Evolutionary conservation across 306 rosid species (phyloP), one percentile per base, ranked within the genome.

Genomic region (Rosa multiflora): DNA sequence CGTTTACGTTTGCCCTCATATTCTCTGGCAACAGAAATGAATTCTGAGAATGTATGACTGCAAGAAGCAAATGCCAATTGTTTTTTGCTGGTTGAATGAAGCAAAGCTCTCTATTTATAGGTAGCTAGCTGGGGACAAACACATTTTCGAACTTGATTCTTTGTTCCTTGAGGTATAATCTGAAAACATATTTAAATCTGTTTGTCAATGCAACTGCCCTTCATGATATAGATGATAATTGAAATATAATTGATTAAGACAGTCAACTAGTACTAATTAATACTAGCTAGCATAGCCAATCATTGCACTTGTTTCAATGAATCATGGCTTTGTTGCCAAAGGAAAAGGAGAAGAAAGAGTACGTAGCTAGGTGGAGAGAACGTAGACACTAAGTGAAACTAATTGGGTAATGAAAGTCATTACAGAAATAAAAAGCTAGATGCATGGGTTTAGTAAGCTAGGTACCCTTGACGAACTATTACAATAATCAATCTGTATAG

Each of bases 1-100:
- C 46, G 6, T 82, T 11, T 21, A 58, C 35, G 37, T 29, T 40
- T 69, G 66, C 51, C 77, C 67, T 39, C 74, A 49, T 76, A n/a
- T 26, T 29, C 15, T 9, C 29, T 15, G 29, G 8, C 1, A 40
- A 42, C 17, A 29, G 5, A 29, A 63, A 17, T 8, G 29, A 6
- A 40, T 68, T 3, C 15, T 17, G 29, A 72, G 29, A 4, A 56
- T 56, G 26, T 56, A 21, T 9, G 37, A 9, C 66, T 23, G 15
- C 66, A 63, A 63, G 10, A 64, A 64, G n/a, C 44, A 37, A 61
- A 64, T 14, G 44, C 44, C 39, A 29, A 61, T 73, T 53, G 66
- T 56, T 58, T 42, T 56, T 3, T 73, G 73, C 35, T 68, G 21
- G 32, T 46, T 47, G 75, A 71, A 47, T 47, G 44, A 75, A n/a